Evolutionary conservation across 345 rosid genomes (phyloP), one percentile per base, ranked within the genome.

Genomic region (Linum lewisii): DNA sequence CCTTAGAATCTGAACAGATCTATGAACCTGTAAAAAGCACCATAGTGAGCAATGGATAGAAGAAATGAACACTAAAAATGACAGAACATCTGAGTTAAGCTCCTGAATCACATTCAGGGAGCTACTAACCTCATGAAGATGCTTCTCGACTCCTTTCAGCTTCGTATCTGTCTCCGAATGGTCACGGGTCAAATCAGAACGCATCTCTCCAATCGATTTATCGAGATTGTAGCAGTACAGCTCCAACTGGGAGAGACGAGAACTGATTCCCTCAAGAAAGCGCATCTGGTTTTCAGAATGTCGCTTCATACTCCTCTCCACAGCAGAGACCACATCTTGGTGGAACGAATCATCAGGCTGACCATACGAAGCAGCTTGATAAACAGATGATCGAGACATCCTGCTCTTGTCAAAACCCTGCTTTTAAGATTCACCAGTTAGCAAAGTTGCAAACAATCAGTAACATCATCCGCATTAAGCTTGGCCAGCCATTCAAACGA

Each of bases 231-330:
- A 90, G 72, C 95, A 94, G 62, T 83, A 83, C 14, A 90, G 65
- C 67, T 94, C 99, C 64, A 94, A 69, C 69, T 90, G 97, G 1
- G 99, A 90, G 63, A 94, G 77, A 29, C 99, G 86, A 0, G 97
- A 94, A 76, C 97, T 94, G 73, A 90, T 75, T 57, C 97, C 97
- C 75, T 90, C 99, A 9, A 94, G 97, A 75, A 87, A 90, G 29
- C 95, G 96, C 89, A 90, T 79, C 67, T 87, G 73, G 59, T 73
- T 78, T 62, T 94, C 99, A 0, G 82, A 64, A 58, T 90, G 82
- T 56, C 79, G 85, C 74, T 90, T 94, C 97, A 87, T 84, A 62
- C 84, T 72, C 60, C 68, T 81, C 59, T 94, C 99, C 22, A 94
- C 83, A 29, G 79, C 60, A 15, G 76, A 76, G 57, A 76, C 63